Evolutionary conservation across 2,329 filamentous ascomycete species (phyloP).

Genomic region (Beauveria asiatica): DNA sequence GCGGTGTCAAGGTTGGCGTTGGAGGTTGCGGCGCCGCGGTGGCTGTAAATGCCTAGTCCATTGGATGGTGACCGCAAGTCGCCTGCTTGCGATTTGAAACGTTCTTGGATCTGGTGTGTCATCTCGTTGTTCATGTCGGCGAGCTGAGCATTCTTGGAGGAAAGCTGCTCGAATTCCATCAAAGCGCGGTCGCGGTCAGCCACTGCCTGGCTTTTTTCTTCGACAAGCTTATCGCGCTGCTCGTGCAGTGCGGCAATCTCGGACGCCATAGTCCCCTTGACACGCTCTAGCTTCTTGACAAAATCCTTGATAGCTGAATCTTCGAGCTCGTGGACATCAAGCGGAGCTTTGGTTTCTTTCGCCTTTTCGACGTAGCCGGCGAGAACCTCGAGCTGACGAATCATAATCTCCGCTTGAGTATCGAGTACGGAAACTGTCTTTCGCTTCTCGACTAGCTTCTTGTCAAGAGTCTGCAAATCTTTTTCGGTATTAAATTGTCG

Average conservation of each 20-base stretch:
- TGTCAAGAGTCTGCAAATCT: conserved; percentile 68
- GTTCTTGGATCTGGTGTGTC: conserved; percentile 85
- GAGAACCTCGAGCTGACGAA: conserved; percentile 81
- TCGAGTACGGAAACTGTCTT: conserved; percentile 93
- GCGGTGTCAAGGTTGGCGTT: conserved; percentile 43
- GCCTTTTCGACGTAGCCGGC: conserved; percentile 81
- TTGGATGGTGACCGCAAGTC: conserved; percentile 40
- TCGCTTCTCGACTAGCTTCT: conserved; percentile 81
- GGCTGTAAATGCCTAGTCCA: conserved; percentile 49
- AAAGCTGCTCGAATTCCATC: conserved; percentile 91
- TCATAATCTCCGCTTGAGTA: conserved; percentile 90
- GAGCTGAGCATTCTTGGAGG: conserved; percentile 87
- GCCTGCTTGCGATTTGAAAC: conserved; percentile 69
- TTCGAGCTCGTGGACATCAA: conserved; percentile 76
- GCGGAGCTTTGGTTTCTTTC: conserved; percentile 70
- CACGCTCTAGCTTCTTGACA: conserved; percentile 61
- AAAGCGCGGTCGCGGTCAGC: conserved; percentile 87
- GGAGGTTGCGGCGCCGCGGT: conserved; percentile 42
- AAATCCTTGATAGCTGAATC: conserved; percentile 87
- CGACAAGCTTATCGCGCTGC: conserved; percentile 72
- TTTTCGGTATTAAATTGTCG: conserved; percentile 62
- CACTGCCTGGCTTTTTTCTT: conserved; percentile 75
- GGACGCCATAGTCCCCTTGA: conserved; percentile 51
- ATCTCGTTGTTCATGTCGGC: conserved; percentile 93
- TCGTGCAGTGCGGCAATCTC: conserved; percentile 52